Conservation (phyloP, 352 stramenopile genomes). For the Pythium scleroteichum region DNA sequence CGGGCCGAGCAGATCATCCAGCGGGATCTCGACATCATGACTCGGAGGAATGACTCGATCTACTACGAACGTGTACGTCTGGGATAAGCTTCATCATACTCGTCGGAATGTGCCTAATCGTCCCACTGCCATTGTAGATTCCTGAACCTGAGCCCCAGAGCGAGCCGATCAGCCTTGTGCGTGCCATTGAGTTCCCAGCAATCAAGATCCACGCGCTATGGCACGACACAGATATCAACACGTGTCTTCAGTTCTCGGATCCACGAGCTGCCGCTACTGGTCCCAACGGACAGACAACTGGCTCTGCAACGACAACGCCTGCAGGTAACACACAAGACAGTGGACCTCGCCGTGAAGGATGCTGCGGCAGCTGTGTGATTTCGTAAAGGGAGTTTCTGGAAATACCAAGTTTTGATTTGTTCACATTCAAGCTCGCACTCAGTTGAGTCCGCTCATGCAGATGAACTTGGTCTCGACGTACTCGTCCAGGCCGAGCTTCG, state of each 20-base stretch:
- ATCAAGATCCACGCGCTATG: constrained; percentile 44
- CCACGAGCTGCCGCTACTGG: constrained; percentile 1
- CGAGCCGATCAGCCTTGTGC: constrained; percentile 56
- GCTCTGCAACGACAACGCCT: background rate
- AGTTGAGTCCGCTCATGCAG: constrained; percentile 62
- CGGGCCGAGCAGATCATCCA: constrained; percentile 67
- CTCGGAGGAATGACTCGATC: constrained; percentile 65
- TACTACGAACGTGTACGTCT: constrained; percentile 62
- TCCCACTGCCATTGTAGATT: constrained; percentile 29
- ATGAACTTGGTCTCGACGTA: constrained; percentile 98
- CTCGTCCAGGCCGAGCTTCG: constrained; percentile 87
- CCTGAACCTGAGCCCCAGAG: constrained; percentile 41
- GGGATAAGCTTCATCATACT: no score
- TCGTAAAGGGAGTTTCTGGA: constrained; percentile 26
- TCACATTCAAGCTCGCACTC: background rate
- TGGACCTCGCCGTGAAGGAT: constrained; percentile 22
- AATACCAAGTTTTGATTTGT: background rate
- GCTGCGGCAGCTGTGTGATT: constrained; percentile 46
- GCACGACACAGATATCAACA: constrained; percentile 47
- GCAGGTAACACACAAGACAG: constrained; percentile 7
- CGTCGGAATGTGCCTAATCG: background rate
- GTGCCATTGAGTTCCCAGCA: constrained; percentile 35
- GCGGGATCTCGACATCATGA: constrained; percentile 68
- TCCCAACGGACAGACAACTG: constrained; percentile 21
- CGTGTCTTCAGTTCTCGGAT: constrained; percentile 38